Base-by-base conservation (phyloP, 2,329 filamentous ascomycete genomes). In the Colletotrichum lindemuthianum region DNA sequence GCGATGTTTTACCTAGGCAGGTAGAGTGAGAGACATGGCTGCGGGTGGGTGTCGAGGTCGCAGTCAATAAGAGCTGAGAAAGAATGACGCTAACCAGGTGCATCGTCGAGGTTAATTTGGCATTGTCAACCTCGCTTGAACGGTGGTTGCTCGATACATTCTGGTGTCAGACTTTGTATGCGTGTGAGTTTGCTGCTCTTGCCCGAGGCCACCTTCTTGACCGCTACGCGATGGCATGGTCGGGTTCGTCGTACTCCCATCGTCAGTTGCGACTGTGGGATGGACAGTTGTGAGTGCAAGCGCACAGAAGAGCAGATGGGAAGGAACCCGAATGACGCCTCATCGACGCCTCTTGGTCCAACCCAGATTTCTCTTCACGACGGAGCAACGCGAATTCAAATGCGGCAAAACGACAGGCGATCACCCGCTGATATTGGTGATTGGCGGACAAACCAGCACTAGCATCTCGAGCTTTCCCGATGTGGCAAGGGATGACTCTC, bases 401-500 rank as follows among this genome's bases (percentile, higher is more conserved):
- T 36, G 15, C 57, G 45, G 57, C 50, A 55, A 32, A 45, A 53
- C 48, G n/a, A n/a, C 48, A 47, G 60, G 32, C 37, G 55, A 63
- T 63, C 60, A 53, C 49, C 32, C 48, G 36, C 60, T 37, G 41
- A 24, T 50, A 32, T 15, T 56, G 51, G 50, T 50, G 45, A 60
- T 60, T 61, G 57, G 50, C 16, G 12, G 34, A 32, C 50, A 15
- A 40, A 12, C 33, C 50, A 44, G 36, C 61, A 48, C 61, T 65
- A 65, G 61, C 58, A 61, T 61, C 61, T 24, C n/a, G 40, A 32
- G 57, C 58, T 56, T 65, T 60, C 61, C 51, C 40, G 6, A 52
- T 55, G 4, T 10, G 43, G 61, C n/a, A 52, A 59, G 32, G 32
- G 12, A 15, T 41, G 44, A 16, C 33, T 39, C 32, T 36, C 24